A percentile compares a stretch with the other conserved stretches of the same genome.
Evolutionary conservation across 2,329 filamentous ascomycete species (phyloP).

Genomic region (Epichloe hybrida): DNA sequence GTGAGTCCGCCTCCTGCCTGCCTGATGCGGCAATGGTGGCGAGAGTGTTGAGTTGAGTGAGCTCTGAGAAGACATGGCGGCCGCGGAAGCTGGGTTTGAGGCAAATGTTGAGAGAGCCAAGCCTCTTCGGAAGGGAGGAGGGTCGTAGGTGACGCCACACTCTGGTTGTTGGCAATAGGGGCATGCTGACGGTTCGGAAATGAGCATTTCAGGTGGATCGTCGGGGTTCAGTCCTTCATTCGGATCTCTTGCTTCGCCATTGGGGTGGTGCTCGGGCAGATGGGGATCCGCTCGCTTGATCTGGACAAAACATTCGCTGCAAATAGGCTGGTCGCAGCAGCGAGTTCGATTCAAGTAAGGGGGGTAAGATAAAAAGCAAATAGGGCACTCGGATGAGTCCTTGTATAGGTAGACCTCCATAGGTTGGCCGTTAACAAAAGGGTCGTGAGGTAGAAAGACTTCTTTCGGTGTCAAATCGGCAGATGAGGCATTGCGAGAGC

Average conservation of each 20-base stretch:
- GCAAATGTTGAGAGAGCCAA: conserved; percentile 51
- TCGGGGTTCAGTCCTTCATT: conserved; percentile 28
- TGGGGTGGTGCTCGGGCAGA: conserved; percentile 63
- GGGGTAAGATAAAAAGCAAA: conserved; percentile 96
- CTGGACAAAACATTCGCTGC: conserved; percentile 97
- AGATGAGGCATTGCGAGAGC: conserved; percentile 60
- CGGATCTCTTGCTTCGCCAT: conserved; percentile 25
- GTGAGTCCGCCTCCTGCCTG: conserved; percentile 35
- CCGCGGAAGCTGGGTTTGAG: conserved; percentile 25
- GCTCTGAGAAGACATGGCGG: conserved; percentile 77
- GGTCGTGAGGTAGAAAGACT: conserved; percentile 65
- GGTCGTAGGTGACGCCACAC: conserved; percentile 89
- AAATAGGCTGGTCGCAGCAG: conserved; percentile 92
- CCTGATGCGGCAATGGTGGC: conserved; percentile 22
- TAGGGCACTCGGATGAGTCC: conserved; percentile 78
- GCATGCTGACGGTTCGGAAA: conserved; percentile 83
- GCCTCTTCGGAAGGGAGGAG: conserved; percentile 78
- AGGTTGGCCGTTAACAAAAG: conserved; percentile 85
- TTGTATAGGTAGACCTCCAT: conserved; percentile 92
- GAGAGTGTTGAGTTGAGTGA: conserved; percentile 53
- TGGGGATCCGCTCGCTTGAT: conserved; percentile 92
- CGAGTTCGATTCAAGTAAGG: conserved; percentile 87
- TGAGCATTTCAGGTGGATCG: conserved; percentile 49
- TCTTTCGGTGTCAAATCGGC: conserved; percentile 65
- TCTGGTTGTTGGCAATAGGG: conserved; percentile 93